These are phyloP conservation scores for Wolfiporia cocos DNA, from an alignment of 1,284 basidiomycete genomes.

Conservation along the genomic window DNA sequence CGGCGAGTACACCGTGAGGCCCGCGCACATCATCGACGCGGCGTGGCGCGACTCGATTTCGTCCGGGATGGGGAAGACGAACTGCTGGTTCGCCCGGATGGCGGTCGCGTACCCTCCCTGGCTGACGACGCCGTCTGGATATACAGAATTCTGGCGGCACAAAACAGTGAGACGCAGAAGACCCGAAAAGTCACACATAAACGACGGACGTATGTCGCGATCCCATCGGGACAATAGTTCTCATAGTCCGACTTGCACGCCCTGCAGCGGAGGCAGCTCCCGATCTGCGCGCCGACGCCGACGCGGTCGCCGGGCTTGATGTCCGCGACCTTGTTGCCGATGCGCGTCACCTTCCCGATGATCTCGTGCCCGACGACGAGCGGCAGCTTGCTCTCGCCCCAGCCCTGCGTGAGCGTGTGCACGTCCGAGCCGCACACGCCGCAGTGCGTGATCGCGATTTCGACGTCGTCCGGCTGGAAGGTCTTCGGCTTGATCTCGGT, in stretches of 20 bases:
- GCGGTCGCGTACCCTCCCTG: conserved; percentile 63
- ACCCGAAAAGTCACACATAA: background rate
- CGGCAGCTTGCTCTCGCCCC: conserved; percentile 37
- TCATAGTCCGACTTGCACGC: conserved; percentile 51
- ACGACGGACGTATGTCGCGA: conserved; percentile 16
- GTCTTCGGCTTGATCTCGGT: conserved; percentile 30
- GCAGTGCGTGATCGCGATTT: conserved; percentile 34
- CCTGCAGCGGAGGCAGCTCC: conserved; percentile 44
- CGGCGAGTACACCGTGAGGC: conserved; percentile 64
- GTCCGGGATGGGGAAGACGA: conserved; percentile 68
- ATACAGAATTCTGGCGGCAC: conserved; percentile 12
- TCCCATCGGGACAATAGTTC: conserved; percentile 38
- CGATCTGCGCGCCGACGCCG: conserved; percentile 59
- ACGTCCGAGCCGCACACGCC: conserved; percentile 46
- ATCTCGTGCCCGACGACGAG: conserved; percentile 55
- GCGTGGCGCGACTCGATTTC: conserved; percentile 45
- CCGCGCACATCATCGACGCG: conserved; percentile 54
- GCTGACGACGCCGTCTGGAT: conserved; percentile 44
- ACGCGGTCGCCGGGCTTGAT: conserved; percentile 62
- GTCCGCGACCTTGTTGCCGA: conserved; percentile 46
- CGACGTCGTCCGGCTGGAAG: conserved; percentile 29
- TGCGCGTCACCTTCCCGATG: conserved; percentile 45
- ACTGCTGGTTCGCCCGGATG: conserved; percentile 61
- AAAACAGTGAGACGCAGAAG: background rate
- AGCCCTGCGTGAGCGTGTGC: conserved; percentile 43